Conservation (phyloP, 805 yeast genomes). For the Lipomyces spencermartinsiae region DNA sequence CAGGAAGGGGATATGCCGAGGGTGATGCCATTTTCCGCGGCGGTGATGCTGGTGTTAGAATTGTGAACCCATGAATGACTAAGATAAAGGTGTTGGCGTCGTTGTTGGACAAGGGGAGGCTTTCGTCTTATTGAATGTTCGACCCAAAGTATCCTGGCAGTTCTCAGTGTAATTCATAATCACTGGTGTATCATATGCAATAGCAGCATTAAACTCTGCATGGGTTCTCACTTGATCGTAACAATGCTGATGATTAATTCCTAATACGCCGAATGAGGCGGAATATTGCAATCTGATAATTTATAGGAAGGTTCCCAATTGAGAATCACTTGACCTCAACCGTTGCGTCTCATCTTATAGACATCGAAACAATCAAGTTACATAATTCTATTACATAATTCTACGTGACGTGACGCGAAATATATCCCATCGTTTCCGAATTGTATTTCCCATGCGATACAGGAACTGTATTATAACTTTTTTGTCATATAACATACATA, state of each 20-base stretch:
- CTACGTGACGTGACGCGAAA: background rate
- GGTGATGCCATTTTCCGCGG: constrained; percentile 95
- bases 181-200: background rate
- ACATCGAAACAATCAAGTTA: background rate
- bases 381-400: too few species aligned
- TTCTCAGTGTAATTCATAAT: background rate
- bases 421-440: background rate
- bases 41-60: constrained; percentile 38
- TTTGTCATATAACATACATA: background rate
- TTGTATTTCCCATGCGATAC: background rate
- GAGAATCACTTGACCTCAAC: too few species aligned
- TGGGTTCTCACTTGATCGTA: background rate
- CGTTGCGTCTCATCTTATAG: too few species aligned
- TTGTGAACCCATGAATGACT: constrained; percentile 28
- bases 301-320: background rate
- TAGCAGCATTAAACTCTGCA: background rate
- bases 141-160: background rate
- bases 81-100: background rate
- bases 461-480: background rate
- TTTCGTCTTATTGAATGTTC: background rate
- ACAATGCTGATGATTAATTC: background rate
- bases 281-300: background rate
- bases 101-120: background rate
- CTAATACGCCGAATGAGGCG: background rate
- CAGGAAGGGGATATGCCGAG: constrained; percentile 97